Evolutionary conservation across 306 rosid species (phyloP).

Genomic region (Casuarina equisetifolia): DNA sequence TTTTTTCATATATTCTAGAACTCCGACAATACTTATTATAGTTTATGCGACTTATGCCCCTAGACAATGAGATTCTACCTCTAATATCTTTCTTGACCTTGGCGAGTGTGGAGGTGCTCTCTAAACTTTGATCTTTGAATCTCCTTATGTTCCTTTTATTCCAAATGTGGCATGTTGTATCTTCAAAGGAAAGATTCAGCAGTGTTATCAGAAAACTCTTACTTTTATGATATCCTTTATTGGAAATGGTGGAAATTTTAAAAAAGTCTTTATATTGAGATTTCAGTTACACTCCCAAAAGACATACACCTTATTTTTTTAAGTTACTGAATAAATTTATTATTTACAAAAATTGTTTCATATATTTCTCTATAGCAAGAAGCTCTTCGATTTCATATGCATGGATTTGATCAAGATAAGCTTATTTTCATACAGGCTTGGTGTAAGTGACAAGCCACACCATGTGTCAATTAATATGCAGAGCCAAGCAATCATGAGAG

Average conservation of each 20-base stretch:
- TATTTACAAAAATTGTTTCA: not conserved
- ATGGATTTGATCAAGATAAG: not conserved
- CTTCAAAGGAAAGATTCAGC: too few relatives aligned
- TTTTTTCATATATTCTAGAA: too few relatives aligned
- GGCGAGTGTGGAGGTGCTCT: too few relatives aligned
- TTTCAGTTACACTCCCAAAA: not conserved
- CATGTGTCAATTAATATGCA: conserved; percentile 18
- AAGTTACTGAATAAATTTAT: not conserved
- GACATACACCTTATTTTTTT: not conserved
- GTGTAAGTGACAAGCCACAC: conserved; percentile 9
- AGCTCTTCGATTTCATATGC: not conserved
- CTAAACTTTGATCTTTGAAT: too few relatives aligned
- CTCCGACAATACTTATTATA: too few relatives aligned
- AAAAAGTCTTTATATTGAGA: not conserved
- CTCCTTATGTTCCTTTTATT: too few relatives aligned
- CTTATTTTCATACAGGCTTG: not conserved
- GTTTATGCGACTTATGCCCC: too few relatives aligned
- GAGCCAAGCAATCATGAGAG: conserved; percentile 7
- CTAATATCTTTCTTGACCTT: too few relatives aligned
- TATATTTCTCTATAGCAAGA: not conserved
- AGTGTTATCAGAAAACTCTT: too few relatives aligned
- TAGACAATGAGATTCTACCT: too few relatives aligned
- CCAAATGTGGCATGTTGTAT: too few relatives aligned
- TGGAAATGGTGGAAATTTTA: not conserved
- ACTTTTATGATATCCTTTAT: too few relatives aligned